Conservation (phyloP, 1,284 basidiomycete species). For the Trametes polyzona region DNA sequence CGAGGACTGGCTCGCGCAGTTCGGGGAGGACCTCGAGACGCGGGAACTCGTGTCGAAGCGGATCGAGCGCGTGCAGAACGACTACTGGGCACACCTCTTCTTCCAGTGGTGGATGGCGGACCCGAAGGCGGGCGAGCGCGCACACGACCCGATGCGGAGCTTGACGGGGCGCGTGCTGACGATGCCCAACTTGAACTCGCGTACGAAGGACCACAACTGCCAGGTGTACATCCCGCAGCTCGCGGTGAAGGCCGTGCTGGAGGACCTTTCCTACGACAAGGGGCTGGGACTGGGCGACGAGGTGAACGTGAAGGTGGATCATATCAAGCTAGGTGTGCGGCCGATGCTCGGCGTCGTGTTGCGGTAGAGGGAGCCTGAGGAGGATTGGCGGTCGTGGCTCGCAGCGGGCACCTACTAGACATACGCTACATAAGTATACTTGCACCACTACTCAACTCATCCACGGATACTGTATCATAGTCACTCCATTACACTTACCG, state of each 20-base stretch:
- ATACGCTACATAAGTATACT: background rate
- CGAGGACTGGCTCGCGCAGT: conserved; percentile 42
- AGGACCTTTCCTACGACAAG: background rate
- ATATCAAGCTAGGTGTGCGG: conserved; percentile 13
- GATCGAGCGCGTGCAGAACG: conserved; percentile 35
- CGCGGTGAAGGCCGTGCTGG: conserved; percentile 21
- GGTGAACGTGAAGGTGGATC: conserved; percentile 17
- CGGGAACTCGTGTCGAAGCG: conserved; percentile 37
- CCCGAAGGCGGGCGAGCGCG: conserved; percentile 29
- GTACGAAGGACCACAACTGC: background rate
- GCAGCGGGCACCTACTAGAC: too few relatives aligned
- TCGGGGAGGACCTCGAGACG: conserved; percentile 27
- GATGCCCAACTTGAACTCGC: background rate
- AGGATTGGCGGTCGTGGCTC: background rate
- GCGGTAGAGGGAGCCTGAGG: background rate
- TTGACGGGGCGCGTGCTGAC: conserved; percentile 24
- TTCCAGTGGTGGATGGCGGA: conserved; percentile 36
- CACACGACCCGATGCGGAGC: conserved; percentile 38
- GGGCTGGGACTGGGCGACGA: conserved; percentile 6
- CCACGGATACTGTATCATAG: background rate
- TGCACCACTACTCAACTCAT: background rate
- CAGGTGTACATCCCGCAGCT: conserved; percentile 23
- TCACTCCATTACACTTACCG: background rate
- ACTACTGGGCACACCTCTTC: conserved; percentile 40
- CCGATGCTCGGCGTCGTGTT: conserved; percentile 12